Base-by-base conservation (phyloP, 208 protist species). In the Phytomonas serpens region DNA sequence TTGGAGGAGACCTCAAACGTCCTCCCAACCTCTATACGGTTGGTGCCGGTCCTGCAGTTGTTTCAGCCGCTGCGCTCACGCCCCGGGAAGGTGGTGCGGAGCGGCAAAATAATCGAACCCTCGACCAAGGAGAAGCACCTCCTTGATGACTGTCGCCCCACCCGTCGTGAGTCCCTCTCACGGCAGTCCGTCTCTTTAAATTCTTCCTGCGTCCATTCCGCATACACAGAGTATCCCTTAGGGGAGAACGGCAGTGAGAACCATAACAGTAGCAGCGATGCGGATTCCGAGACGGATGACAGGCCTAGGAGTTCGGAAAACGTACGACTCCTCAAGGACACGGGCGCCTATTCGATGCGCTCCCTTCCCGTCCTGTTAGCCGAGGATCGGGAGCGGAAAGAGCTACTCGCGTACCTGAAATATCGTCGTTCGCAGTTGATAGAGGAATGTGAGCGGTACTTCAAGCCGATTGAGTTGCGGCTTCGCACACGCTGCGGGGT, bases 381-480 rank as follows among this genome's bases (percentile, higher is more conserved):
- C 11, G 81, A 90, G 74, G 77, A 87, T 33, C 79, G 82, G 68
- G 91, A 96, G 80, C 80, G 89, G 29, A 64, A 79, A 40, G 81
- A 79, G 37, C 76, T 96, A 52, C 63, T 80, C 51, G 73, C 77
- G 23, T 93, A 83, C 78, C 77, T 96, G n/a, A 66, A 62, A 2
- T 27, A 69, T 10, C 87, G 92, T 3, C 84, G 82, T 31, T 65
- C 42, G n/a, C 77, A 83, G 52, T 68, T 90, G 40, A 72, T 76
- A 63, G 67, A 64, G 64, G 80, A 89, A 57, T 85, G 85, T 71
- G 73, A 42, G 14, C 74, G 71, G 74, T 92, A 85, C 76, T 96
- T 92, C 69, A 78, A 77, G 33, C 84, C 91, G 33, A 87, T 94
- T 62, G 91, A 96, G 76, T 72, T 96, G 66, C 83, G 81, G 32